Conservation (phyloP, 2,329 filamentous ascomycete genomes). For the Colletotrichum magnum region DNA sequence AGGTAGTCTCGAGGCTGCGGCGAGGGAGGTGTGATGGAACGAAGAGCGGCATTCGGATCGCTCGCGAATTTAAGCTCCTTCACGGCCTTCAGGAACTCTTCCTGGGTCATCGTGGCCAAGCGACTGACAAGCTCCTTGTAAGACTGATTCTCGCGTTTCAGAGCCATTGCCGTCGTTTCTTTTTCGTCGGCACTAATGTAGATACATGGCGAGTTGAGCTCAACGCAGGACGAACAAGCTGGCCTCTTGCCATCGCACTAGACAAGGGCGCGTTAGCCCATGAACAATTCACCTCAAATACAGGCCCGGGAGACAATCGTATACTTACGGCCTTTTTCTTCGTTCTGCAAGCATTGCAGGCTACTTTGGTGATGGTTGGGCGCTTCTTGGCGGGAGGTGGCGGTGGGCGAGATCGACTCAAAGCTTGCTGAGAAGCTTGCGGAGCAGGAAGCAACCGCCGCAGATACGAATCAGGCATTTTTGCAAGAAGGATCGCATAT, state of each 20-base stretch:
- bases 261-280: slow-evolving; percentile 14
- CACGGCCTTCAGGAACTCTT: slow-evolving; percentile 41
- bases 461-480: slow-evolving; percentile 30
- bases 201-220: slow-evolving; percentile 35
- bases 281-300: too few relatives aligned
- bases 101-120: slow-evolving; percentile 43
- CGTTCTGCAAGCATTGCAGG: slow-evolving; percentile 44
- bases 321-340: slow-evolving; percentile 44
- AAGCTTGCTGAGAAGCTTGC: not conserved
- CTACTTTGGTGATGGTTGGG: slow-evolving; percentile 35
- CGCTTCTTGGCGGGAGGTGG: slow-evolving; percentile 21
- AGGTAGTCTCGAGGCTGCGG: slow-evolving; percentile 19
- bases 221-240: slow-evolving; percentile 40
- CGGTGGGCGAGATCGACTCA: slow-evolving; percentile 11
- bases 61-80: slow-evolving; percentile 42
- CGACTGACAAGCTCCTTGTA: slow-evolving; percentile 44
- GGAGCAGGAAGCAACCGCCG: slow-evolving; percentile 35
- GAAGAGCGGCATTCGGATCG: slow-evolving; percentile 40
- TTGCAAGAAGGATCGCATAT: not conserved
- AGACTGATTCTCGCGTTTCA: slow-evolving; percentile 37
- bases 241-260: slow-evolving; percentile 44
- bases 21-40: slow-evolving; percentile 20
- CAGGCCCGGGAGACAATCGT: not conserved
- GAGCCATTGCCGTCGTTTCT: slow-evolving; percentile 36
- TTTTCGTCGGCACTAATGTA: slow-evolving; percentile 41